Conservation (phyloP, 257 asterid genomes). For the Solanum ossicruentum region DNA sequence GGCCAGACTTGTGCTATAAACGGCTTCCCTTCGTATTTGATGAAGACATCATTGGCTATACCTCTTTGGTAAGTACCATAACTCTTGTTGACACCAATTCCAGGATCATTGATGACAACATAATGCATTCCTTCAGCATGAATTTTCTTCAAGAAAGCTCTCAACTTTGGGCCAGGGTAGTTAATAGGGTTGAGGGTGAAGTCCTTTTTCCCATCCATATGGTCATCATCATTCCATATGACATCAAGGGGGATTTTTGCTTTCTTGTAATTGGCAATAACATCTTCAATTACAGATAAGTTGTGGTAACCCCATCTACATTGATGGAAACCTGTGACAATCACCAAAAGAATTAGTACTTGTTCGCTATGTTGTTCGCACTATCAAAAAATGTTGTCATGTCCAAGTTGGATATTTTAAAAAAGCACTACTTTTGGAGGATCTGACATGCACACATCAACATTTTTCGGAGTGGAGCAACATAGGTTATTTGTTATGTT, state of each 20-base stretch:
- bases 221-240: slow-evolving; percentile 94
- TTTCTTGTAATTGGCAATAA: slow-evolving; percentile 57
- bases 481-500: neutral
- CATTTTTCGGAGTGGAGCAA: neutral
- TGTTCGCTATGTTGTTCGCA: neutral
- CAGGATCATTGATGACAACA: slow-evolving; percentile 79
- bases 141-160: slow-evolving; percentile 67
- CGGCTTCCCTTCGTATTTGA: slow-evolving; percentile 67
- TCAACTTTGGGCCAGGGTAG: slow-evolving; percentile 69
- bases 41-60: slow-evolving; percentile 68
- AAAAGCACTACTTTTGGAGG: neutral
- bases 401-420: neutral
- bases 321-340: slow-evolving; percentile 83
- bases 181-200: slow-evolving; percentile 75
- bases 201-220: slow-evolving; percentile 92
- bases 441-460: neutral
- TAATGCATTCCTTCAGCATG: slow-evolving; percentile 85
- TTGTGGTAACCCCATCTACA: slow-evolving; percentile 98
- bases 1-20: slow-evolving; percentile 96
- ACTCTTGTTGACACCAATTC: slow-evolving; percentile 58
- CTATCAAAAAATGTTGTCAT: neutral
- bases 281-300: slow-evolving; percentile 82
- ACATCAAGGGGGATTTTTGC: slow-evolving; percentile 93
- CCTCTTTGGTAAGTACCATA: slow-evolving; percentile 73
- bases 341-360: neutral